A percentile compares a stretch with the other conserved stretches of the same genome.
Evolutionary conservation across 164 flowering plant genomes (phyloP).

Genomic region (Tetracentron sinense): DNA sequence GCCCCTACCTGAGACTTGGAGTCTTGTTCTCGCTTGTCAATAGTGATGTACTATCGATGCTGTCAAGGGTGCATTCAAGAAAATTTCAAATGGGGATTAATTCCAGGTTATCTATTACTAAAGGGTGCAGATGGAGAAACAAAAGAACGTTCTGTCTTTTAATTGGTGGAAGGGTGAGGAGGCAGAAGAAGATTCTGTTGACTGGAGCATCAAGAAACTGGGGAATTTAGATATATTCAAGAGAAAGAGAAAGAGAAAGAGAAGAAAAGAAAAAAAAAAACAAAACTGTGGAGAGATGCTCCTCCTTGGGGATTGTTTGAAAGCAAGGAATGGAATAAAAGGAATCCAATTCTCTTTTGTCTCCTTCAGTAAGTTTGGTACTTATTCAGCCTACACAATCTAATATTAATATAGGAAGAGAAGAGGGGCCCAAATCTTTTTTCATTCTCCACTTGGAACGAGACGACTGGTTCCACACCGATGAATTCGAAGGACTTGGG

Average conservation of each 20-base stretch:
- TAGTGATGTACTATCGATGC: slow-evolving; percentile 3
- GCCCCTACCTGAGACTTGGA: not conserved
- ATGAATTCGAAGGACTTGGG: slow-evolving; percentile 32
- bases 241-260: slow-evolving; percentile 5
- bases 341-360: slow-evolving; percentile 65
- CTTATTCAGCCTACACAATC: slow-evolving; percentile 60
- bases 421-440: slow-evolving; percentile 25
- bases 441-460: slow-evolving; percentile 37
- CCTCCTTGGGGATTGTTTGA: slow-evolving; percentile 36
- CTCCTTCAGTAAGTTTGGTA: slow-evolving; percentile 76
- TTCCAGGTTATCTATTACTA: slow-evolving; percentile 9
- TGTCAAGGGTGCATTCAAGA: not conserved
- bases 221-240: slow-evolving; percentile 42
- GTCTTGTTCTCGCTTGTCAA: not conserved
- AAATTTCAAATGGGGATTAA: slow-evolving; percentile 7
- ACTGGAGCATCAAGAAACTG: slow-evolving; percentile 49
- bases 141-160: too few species aligned
- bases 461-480: slow-evolving; percentile 29
- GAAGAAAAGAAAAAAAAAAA: too few species aligned
- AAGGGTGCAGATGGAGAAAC: too few species aligned
- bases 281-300: slow-evolving; percentile 49
- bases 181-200: slow-evolving; percentile 57
- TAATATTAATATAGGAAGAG: too few species aligned
- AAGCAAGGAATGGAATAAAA: slow-evolving; percentile 67
- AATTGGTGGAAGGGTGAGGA: too few species aligned